Evolutionary conservation across 2,329 filamentous ascomycete genomes (phyloP).

Genomic region (Monosporascus sp.): DNA sequence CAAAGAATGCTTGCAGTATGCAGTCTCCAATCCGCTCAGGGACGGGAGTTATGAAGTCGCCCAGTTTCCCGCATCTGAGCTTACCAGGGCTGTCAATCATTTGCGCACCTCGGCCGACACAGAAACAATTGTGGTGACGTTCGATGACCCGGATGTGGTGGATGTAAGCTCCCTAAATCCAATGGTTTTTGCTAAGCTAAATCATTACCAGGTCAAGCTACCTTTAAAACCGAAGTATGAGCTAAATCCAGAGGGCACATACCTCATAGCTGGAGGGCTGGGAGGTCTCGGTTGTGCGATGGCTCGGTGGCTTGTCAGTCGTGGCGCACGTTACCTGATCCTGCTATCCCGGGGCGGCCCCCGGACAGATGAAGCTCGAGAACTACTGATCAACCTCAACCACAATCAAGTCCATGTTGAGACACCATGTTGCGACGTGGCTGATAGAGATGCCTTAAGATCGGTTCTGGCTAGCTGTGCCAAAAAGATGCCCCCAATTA

Average conservation of each 20-base stretch:
- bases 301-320: constrained; percentile 28
- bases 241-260: constrained; percentile 17
- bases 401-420: not conserved
- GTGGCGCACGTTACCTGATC: constrained; percentile 29
- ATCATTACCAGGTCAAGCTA: no score
- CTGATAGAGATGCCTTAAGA: not conserved
- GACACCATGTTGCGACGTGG: constrained; percentile 6
- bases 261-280: constrained; percentile 33
- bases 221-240: not conserved
- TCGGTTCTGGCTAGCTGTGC: not conserved
- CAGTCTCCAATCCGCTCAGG: no score
- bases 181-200: no score
- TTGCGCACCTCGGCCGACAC: not conserved
- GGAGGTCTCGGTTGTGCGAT: constrained; percentile 33
- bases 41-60: no score
- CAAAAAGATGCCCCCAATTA: constrained; percentile 19
- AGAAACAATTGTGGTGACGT: not conserved
- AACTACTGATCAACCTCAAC: constrained; percentile 1
- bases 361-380: constrained; percentile 4
- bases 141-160: not conserved
- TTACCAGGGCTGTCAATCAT: not conserved
- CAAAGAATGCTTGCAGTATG: no score
- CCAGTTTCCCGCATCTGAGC: constrained; percentile 2
- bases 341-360: constrained; percentile 28
- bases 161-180: constrained; percentile 1